Base-by-base conservation (phyloP, 495 filamentous ascomycete genomes). In the Aspergillus ellipticus region DNA sequence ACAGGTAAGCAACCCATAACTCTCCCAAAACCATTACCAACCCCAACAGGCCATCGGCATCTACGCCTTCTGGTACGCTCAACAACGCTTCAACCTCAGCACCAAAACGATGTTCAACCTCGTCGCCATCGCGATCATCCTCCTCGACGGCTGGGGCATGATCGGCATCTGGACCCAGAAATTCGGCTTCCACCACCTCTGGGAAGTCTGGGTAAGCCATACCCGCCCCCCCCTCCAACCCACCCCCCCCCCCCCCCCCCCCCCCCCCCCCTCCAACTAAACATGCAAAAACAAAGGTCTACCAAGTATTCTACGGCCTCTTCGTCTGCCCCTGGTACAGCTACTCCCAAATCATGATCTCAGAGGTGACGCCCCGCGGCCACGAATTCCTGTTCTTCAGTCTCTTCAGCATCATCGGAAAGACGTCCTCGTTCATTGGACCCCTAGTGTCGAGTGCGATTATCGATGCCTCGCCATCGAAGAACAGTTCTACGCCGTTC, bases 281-380 rank as follows among this genome's bases (percentile, higher is more conserved):
- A 17, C n/a, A n/a, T 17, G 8, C 28, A 20, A 21, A 42, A 5
- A 39, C n/a, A 24, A 74, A 81, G 80, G 59, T 72, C 39, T 86
- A 85, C 61, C 83, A 86, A 71, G 75, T 71, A 26, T 84, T 80
- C 66, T 86, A 86, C 63, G 84, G 84, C 6, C 73, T 87, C 19
- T 79, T 85, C 58, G 78, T 88, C 19, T 86, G 84, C 58, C 83
- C 85, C 2, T 87, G 84, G 84, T 87, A 86, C 69, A 82, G 81
- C 35, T 87, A 86, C 66, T 80, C 75, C 4, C 82, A 85, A 61
- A 86, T 82, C 66, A 83, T 87, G 81, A 86, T 87, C 57, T 81
- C 79, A 0, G 84, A 85, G 58, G 82, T 87, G 29, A 85, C 82
- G 0, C 84, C 84, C 0, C 73, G 82, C 8, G 84, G 84, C 39